Evolutionary conservation across 108 stramenopile genomes (phyloP), one percentile per base, ranked within the genome.

Genomic region (Nitzschia sp.): DNA sequence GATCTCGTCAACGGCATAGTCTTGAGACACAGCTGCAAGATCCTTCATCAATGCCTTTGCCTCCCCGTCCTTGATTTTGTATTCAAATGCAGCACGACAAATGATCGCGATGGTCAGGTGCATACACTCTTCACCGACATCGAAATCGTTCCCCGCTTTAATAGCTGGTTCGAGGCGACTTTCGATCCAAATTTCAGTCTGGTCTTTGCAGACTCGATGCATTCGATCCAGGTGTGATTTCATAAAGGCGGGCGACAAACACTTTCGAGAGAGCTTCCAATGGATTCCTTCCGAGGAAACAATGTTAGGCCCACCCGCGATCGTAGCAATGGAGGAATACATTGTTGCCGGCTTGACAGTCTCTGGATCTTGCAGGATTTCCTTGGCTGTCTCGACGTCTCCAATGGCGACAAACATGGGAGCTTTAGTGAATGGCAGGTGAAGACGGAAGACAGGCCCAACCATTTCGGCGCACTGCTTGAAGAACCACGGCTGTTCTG

Each of bases 11-110:
- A 62, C 9, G 1, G 23, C 33, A 29, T 21, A 71, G 26, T 69
- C 61, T 47, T 41, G n/a, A 27, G 75, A 35, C 23, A 56, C 68
- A 34, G 45, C 53, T 21, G 58, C 63, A 21, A 76, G 26, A 23
- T 76, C 75, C 22, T 36, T 6, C 23, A 63, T 60, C 15, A 76
- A 30, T 9, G 33, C 54, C 36, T 62, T 21, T 13, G 26, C 31
- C 50, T 85, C 80, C 0, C 59, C 44, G 9, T 34, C 32, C 17
- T 73, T 62, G 17, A 78, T 65, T 11, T 47, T 25, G 38, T 85
- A 85, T 13, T 81, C 84, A 68, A 85, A 85, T 29, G 75, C 78
- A 9, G 75, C 62, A 19, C 76, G 45, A 50, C 78, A 79, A 47
- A 85, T 69, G 58, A 77, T 71, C 45, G 79, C 50, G 9, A 80